Evolutionary conservation across 2,329 filamentous ascomycete species (phyloP).

Genomic region (Pseudogymnoascus destructans): DNA sequence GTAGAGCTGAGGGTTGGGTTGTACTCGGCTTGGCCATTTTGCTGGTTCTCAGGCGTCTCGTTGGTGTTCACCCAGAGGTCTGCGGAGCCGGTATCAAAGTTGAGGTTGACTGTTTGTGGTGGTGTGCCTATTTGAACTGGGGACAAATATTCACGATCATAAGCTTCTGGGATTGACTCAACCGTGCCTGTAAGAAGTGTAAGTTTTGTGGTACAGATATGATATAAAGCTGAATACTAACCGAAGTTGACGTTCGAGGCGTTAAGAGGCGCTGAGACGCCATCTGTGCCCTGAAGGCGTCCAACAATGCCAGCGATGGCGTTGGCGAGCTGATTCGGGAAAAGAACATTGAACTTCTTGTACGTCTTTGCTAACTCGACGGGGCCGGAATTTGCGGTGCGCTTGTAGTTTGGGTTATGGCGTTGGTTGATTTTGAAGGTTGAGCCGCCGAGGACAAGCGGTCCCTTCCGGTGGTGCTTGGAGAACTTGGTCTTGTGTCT

Average conservation of each 20-base stretch:
- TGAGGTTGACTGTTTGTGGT: slow-evolving; percentile 16
- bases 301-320: slow-evolving; percentile 3
- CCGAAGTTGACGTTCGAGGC: not conserved
- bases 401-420: slow-evolving; percentile 22
- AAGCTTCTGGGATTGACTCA: slow-evolving; percentile 7
- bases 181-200: not conserved
- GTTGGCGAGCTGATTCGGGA: slow-evolving; percentile 23
- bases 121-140: slow-evolving; percentile 18
- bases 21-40: slow-evolving; percentile 16
- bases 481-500: not conserved
- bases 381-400: slow-evolving; percentile 20
- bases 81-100: slow-evolving; percentile 20
- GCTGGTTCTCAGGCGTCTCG: slow-evolving; percentile 14
- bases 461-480: not conserved
- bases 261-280: slow-evolving; percentile 9
- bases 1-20: slow-evolving; percentile 13
- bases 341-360: slow-evolving; percentile 25
- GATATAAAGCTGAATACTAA: slow-evolving; percentile 1
- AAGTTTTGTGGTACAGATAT: not conserved
- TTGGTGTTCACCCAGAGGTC: slow-evolving; percentile 22
- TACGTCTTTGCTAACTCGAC: slow-evolving; percentile 23
- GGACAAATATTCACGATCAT: slow-evolving; percentile 11
- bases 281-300: slow-evolving; percentile 9
- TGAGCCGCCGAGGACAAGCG: not conserved
- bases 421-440: slow-evolving; percentile 14